Conservation (phyloP, 345 rosid genomes). For the Salix caprea region DNA sequence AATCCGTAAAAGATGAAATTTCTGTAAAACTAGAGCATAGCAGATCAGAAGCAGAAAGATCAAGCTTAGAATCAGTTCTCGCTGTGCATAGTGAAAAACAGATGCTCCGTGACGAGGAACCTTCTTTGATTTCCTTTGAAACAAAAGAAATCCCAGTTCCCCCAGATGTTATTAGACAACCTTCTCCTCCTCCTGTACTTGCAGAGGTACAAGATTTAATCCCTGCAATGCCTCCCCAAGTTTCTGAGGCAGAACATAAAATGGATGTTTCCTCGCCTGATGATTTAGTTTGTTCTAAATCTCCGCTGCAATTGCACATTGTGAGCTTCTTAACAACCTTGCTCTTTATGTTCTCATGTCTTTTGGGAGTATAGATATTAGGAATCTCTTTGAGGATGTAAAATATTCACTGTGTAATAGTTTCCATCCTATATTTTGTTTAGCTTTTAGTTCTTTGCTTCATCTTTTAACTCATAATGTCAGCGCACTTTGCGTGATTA, state of each 20-base stretch:
- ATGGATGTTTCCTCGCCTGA: constrained; percentile 51
- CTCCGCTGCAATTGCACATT: constrained; percentile 86
- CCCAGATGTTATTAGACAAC: constrained; percentile 60
- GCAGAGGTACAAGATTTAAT: constrained; percentile 86
- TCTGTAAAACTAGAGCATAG: not conserved
- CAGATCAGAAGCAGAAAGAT: constrained; percentile 41
- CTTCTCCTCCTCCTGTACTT: constrained; percentile 93
- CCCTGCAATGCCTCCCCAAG: constrained; percentile 46
- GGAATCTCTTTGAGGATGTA: not conserved
- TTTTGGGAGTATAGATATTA: not conserved
- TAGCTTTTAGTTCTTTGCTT: not conserved
- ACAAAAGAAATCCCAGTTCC: constrained; percentile 46
- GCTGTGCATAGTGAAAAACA: constrained; percentile 27
- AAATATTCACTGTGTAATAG: not conserved
- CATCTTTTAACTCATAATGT: not conserved
- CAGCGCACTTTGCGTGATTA: not conserved
- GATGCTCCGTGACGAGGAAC: constrained; percentile 47
- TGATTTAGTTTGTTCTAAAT: constrained; percentile 48
- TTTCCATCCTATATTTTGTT: not conserved
- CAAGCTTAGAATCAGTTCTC: constrained; percentile 33
- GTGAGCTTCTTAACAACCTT: constrained; percentile 44
- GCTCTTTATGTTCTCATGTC: not conserved
- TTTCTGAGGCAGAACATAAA: constrained; percentile 38
- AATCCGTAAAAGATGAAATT: not conserved
- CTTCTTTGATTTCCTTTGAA: constrained; percentile 90